Evolutionary conservation across 1,284 basidiomycete genomes (phyloP).

Genomic region (Leccinum pachyderme): DNA sequence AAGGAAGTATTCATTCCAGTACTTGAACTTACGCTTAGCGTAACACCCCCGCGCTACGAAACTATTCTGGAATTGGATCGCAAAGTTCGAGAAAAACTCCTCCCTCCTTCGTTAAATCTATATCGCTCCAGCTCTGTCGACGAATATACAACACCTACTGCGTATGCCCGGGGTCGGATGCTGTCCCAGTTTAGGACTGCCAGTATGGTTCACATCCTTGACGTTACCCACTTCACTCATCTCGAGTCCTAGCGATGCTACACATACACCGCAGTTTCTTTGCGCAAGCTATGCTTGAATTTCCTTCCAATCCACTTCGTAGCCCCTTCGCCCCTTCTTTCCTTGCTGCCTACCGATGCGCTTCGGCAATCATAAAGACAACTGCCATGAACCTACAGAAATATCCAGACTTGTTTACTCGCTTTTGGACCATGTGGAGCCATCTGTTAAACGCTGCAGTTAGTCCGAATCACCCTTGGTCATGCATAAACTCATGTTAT

Average conservation of each 20-base stretch:
- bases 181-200: constrained; percentile 51
- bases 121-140: constrained; percentile 45
- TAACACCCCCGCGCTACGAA: constrained; percentile 50
- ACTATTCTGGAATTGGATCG: constrained; percentile 57
- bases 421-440: constrained; percentile 57
- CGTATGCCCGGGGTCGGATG: constrained; percentile 48
- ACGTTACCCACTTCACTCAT: constrained; percentile 11
- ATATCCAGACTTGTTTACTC: constrained; percentile 50
- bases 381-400: constrained; percentile 49
- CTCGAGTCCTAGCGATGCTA: constrained; percentile 41
- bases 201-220: constrained; percentile 31
- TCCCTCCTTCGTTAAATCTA: constrained; percentile 51
- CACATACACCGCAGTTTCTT: constrained; percentile 63
- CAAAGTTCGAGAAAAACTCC: constrained; percentile 51
- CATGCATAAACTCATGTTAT: constrained; percentile 14
- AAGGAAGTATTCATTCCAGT: constrained; percentile 51
- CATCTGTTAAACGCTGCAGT: constrained; percentile 57
- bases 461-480: constrained; percentile 7
- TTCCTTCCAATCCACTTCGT: constrained; percentile 56
- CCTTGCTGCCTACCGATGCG: constrained; percentile 59
- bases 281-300: constrained; percentile 58
- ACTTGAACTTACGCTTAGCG: constrained; percentile 49
- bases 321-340: constrained; percentile 66
- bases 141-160: constrained; percentile 47
- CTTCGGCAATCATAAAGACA: constrained; percentile 56